Conservation (phyloP, 345 rosid genomes). For the Eucalyptus sideroxylon region DNA sequence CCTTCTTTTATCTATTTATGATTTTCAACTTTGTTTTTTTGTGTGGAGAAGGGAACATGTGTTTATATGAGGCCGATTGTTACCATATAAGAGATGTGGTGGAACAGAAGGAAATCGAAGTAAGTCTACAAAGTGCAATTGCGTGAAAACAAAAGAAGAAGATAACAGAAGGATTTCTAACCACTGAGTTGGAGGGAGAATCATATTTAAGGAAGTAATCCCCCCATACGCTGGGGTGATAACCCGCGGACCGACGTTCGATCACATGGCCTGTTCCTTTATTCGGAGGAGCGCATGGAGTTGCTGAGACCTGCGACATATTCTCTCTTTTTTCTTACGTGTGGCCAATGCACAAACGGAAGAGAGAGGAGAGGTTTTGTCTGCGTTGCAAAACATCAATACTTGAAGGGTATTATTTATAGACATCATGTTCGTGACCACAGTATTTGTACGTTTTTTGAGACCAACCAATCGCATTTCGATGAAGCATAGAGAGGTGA, state of each 20-base stretch:
- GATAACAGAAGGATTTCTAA: not conserved
- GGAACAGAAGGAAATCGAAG: not conserved
- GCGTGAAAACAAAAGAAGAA: not conserved
- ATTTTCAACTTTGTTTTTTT: not conserved
- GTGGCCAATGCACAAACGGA: not conserved
- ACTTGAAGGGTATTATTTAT: no score
- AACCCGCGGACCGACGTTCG: not conserved
- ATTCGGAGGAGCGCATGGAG: not conserved
- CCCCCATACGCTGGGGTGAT: slow-evolving; percentile 6
- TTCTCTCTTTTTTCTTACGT: not conserved
- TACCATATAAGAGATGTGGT: not conserved
- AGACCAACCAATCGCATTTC: not conserved
- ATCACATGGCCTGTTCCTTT: not conserved
- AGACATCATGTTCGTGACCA: no score
- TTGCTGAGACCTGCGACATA: not conserved
- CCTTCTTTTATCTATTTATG: not conserved
- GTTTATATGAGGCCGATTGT: not conserved
- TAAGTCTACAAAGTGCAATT: not conserved
- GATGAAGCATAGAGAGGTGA: no score
- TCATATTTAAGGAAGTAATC: not conserved
- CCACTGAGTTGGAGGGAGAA: not conserved
- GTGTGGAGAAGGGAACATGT: not conserved
- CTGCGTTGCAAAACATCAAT: no score
- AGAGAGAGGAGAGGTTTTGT: no score
- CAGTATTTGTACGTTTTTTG: no score